These are phyloP conservation scores for Cocos nucifera DNA, from an alignment of 176 grass and related monocot species.

Conservation along the genomic window DNA sequence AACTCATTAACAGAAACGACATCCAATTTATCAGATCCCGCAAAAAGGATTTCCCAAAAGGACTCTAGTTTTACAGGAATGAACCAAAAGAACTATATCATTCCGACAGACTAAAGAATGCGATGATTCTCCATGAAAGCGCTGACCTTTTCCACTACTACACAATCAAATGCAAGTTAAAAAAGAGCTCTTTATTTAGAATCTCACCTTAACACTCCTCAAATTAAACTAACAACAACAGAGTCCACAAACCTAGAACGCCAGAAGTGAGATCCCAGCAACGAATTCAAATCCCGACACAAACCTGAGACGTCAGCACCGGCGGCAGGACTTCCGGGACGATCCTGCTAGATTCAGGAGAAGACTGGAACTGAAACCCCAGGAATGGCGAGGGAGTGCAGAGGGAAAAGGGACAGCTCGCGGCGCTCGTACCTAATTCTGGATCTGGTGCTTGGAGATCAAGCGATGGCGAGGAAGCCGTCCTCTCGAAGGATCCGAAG, in stretches of 20 bases:
- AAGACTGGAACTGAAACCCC: background rate
- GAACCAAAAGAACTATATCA: too few species aligned
- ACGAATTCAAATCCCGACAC: background rate
- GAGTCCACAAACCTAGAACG: too few species aligned
- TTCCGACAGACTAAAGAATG: background rate
- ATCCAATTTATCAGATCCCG: too few species aligned
- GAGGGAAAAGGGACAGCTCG: background rate
- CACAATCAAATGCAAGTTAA: background rate
- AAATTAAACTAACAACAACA: background rate
- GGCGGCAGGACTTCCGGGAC: slow-evolving; percentile 10
- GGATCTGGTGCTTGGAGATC: slow-evolving; percentile 22
- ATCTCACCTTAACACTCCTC: background rate
- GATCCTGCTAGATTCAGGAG: slow-evolving; percentile 12
- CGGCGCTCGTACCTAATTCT: slow-evolving; percentile 11
- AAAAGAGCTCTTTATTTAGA: slow-evolving; percentile 5
- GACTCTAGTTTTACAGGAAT: too few species aligned
- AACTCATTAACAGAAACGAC: too few species aligned
- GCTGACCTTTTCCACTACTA: slow-evolving; percentile 8
- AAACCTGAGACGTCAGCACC: background rate
- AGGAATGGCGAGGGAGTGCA: slow-evolving; percentile 5
- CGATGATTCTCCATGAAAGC: too few species aligned
- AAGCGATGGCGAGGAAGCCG: background rate
- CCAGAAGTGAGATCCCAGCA: too few species aligned
- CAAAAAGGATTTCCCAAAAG: too few species aligned
- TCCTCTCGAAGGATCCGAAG: background rate